phyloP scores from a whole-genome alignment of 371 early-diverging fungal species.

The Choanephora cucurbitarum region DNA sequence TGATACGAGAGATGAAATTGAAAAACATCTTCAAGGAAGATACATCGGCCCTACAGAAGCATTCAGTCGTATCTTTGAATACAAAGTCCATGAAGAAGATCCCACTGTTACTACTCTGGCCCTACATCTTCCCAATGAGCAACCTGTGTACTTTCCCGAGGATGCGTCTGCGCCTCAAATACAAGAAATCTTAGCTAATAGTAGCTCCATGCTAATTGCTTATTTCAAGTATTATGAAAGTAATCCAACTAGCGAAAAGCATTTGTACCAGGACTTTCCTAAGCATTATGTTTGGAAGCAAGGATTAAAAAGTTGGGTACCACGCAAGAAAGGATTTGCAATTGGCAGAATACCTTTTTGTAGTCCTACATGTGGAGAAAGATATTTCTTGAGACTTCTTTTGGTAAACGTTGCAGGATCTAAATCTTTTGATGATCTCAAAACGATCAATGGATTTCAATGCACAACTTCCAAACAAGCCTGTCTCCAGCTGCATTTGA shows the following conservation, averaged over 20 bases:
- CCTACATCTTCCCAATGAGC: conserved; percentile 4
- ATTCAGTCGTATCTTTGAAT: neutral
- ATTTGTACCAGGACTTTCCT: conserved; percentile 12
- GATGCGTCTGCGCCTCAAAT: neutral
- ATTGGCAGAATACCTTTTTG: conserved; percentile 6
- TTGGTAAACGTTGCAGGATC: neutral
- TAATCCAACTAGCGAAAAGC: neutral
- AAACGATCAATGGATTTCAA: conserved; percentile 1
- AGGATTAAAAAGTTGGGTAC: neutral
- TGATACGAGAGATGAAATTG: conserved; percentile 7
- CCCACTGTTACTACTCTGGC: neutral
- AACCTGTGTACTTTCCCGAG: conserved; percentile 9
- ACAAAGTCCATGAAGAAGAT: conserved; percentile 8
- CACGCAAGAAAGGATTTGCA: conserved; percentile 2
- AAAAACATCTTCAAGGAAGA: neutral
- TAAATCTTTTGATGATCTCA: conserved; percentile 1
- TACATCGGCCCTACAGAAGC: too few species aligned
- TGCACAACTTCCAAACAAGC: conserved; percentile 10
- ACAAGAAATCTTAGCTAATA: conserved; percentile 1
- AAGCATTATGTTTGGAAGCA: neutral
- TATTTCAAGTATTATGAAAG: conserved; percentile 1
- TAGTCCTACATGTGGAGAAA: conserved; percentile 1
- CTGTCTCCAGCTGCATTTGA: neutral
- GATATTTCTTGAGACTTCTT: neutral
- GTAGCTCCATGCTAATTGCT: neutral